Conservation (phyloP, 441 rosid species). For the Syzygium syzygioides region DNA sequence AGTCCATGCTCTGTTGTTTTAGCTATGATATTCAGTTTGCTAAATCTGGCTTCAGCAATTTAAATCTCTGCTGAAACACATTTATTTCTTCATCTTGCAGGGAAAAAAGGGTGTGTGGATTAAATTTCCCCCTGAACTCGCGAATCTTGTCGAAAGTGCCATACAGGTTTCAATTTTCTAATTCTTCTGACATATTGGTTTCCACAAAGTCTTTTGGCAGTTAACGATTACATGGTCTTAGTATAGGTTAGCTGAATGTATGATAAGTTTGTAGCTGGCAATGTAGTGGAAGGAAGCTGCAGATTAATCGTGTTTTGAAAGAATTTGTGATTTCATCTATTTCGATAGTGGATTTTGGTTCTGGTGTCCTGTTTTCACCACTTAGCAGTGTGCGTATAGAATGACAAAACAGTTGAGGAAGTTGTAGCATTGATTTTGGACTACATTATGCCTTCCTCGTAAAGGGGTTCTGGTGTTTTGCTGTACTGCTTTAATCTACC, state of each 20-base stretch:
- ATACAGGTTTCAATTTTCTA: not conserved
- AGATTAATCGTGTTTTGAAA: not conserved
- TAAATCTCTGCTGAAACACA: not conserved
- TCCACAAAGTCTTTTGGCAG: not conserved
- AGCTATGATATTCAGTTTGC: not conserved
- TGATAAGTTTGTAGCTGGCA: not conserved
- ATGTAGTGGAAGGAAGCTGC: not conserved
- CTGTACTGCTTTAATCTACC: not conserved
- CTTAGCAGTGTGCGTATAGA: not conserved
- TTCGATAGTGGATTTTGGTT: not conserved
- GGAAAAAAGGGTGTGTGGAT: slow-evolving; percentile 15
- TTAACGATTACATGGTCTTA: not conserved
- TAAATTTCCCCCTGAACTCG: not conserved
- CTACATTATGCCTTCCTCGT: not conserved
- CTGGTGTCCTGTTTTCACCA: not conserved
- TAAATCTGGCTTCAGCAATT: not conserved
- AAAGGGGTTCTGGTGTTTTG: not conserved
- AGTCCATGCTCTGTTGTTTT: not conserved
- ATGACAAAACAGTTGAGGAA: not conserved
- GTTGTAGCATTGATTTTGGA: not conserved
- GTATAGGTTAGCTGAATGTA: not conserved
- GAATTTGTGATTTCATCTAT: not conserved
- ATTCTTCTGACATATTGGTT: not conserved
- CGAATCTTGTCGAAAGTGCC: slow-evolving; percentile 1
- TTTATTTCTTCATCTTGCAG: not conserved